Evolutionary conservation across 306 rosid genomes (phyloP).

Genomic region (Castanospermum australe): DNA sequence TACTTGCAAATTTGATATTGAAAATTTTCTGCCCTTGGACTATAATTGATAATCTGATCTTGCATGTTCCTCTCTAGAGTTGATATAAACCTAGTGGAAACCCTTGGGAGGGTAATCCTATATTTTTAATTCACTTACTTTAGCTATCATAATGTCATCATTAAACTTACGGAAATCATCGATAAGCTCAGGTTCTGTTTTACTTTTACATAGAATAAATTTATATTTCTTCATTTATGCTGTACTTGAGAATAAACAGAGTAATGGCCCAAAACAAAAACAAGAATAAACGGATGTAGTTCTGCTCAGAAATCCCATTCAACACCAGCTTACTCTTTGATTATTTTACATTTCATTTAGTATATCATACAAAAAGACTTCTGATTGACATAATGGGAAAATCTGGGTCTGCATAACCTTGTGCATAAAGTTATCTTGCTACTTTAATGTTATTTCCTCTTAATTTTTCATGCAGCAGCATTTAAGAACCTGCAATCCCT

Average conservation of each 20-base stretch:
- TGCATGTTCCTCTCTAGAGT: background rate
- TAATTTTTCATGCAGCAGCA: slow-evolving; percentile 47
- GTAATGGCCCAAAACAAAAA: background rate
- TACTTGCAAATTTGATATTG: background rate
- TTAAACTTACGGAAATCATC: background rate
- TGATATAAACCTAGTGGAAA: background rate
- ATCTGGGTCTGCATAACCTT: slow-evolving; percentile 5
- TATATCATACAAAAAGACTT: background rate
- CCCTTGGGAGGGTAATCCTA: background rate
- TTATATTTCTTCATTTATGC: background rate
- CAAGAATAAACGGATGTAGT: background rate
- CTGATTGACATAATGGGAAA: slow-evolving; percentile 10
- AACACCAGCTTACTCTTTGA: background rate
- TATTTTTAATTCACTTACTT: background rate
- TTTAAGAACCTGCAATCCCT: slow-evolving; percentile 86
- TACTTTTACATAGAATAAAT: background rate
- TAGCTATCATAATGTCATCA: background rate
- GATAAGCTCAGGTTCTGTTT: background rate
- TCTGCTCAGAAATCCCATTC: slow-evolving; percentile 2
- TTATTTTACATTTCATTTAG: background rate
- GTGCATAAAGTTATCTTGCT: background rate
- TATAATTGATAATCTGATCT: background rate
- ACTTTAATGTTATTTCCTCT: slow-evolving; percentile 5
- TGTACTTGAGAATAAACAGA: background rate
- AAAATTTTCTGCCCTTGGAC: background rate